phyloP scores from a whole-genome alignment of 345 rosid species.

The Turnera subulata region DNA sequence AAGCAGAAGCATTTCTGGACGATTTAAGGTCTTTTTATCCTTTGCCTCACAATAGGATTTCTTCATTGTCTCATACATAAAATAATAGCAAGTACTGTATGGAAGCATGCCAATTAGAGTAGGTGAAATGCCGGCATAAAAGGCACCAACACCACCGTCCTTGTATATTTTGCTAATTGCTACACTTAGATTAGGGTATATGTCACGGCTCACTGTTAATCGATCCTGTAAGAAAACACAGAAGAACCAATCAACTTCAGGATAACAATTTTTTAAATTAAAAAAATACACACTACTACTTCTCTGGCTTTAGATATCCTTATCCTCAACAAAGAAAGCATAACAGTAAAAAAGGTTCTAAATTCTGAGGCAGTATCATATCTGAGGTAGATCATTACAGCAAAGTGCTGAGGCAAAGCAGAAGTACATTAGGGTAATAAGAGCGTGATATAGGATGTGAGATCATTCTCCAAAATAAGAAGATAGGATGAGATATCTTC shows the following conservation, averaged over 20 bases:
- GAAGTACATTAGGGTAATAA: too few species aligned
- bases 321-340: too few species aligned
- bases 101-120: constrained; percentile 97
- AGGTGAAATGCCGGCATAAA: constrained; percentile 82
- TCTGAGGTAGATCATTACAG: not conserved
- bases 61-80: constrained; percentile 82
- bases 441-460: too few species aligned
- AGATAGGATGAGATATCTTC: too few species aligned
- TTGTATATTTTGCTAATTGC: constrained; percentile 72
- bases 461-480: too few species aligned
- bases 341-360: not conserved
- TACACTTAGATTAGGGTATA: constrained; percentile 72
- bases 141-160: constrained; percentile 81
- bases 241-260: constrained; percentile 14
- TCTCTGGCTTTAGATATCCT: not conserved
- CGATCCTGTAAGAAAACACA: constrained; percentile 65
- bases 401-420: too few species aligned
- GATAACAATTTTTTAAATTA: not conserved
- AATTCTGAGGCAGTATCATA: not conserved
- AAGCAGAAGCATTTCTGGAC: constrained; percentile 85
- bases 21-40: constrained; percentile 76
- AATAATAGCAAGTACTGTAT: constrained; percentile 91
- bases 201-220: constrained; percentile 78
- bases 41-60: constrained; percentile 63
- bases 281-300: not conserved